Percentiles rank a stretch among this genome's conserved stretches.
Evolutionary conservation across 2,329 filamentous ascomycete genomes (phyloP).

Genomic region (Epichloe aotearoae): DNA sequence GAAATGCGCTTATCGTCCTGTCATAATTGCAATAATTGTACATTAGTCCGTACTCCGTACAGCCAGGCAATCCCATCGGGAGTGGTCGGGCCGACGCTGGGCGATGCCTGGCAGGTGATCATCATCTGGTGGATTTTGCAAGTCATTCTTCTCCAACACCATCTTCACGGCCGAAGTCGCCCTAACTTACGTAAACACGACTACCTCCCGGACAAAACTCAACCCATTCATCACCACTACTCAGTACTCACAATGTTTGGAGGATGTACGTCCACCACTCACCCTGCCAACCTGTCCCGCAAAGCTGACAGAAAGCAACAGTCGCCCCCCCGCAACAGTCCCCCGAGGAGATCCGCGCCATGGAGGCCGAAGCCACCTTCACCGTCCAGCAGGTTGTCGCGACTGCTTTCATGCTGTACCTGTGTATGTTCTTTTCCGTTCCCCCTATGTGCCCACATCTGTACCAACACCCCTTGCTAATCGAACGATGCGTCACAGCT

Average conservation of each 20-base stretch:
- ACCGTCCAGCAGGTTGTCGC: constrained; percentile 55
- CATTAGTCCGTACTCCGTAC: no score
- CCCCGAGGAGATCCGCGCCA: constrained; percentile 54
- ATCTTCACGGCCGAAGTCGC: constrained; percentile 10
- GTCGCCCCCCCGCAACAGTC: constrained; percentile 56
- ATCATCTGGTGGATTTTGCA: not conserved
- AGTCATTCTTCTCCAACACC: not conserved
- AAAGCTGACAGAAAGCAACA: constrained; percentile 19
- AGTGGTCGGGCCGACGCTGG: constrained; percentile 9
- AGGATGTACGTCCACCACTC: constrained; percentile 26
- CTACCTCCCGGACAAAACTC: not conserved
- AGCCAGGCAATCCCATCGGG: constrained; percentile 7
- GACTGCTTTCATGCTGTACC: constrained; percentile 56
- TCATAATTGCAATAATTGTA: no score
- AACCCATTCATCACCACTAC: not conserved
- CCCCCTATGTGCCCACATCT: not conserved
- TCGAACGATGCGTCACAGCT: constrained; percentile 23
- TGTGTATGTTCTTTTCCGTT: constrained; percentile 44
- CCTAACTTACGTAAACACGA: constrained; percentile 12
- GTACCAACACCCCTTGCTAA: not conserved
- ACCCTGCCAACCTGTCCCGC: not conserved
- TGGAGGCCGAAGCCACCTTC: constrained; percentile 53
- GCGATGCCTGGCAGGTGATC: not conserved
- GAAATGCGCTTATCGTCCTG: no score
- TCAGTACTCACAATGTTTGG: constrained; percentile 13